Conservation (phyloP, 371 early-diverging fungal species). For the Mortierella sp. region DNA sequence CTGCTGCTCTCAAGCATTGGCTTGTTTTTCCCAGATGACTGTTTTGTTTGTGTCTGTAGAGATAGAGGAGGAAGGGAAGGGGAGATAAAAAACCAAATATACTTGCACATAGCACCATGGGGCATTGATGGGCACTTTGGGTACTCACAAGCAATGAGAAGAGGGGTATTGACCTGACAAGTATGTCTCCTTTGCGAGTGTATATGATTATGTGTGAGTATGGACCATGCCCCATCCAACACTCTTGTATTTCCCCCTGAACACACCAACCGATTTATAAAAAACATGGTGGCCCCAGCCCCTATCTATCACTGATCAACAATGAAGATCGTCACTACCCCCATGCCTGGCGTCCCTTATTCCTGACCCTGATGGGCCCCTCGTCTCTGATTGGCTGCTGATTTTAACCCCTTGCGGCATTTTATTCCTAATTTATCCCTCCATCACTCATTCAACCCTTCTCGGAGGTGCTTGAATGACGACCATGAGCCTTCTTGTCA, state of each 20-base stretch:
- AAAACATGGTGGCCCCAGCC: not conserved
- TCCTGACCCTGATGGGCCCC: not conserved
- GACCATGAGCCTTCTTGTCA: not conserved
- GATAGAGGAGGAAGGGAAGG: not conserved
- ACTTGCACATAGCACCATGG: not conserved
- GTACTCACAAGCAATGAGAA: not conserved
- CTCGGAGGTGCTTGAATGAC: not conserved
- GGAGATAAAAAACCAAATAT: not conserved
- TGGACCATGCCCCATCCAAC: not conserved
- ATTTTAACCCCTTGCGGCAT: not conserved
- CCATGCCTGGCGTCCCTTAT: not conserved
- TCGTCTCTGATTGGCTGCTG: not conserved
- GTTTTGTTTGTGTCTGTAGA: not conserved
- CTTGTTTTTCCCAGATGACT: not conserved
- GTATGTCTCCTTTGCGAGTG: no score
- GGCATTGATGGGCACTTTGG: slow-evolving; percentile 1
- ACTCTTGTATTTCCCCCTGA: not conserved
- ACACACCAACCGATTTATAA: not conserved
- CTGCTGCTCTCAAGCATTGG: not conserved
- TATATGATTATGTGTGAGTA: no score
- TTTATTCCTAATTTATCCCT: not conserved
- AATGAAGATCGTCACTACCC: not conserved
- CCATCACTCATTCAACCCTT: not conserved
- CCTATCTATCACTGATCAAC: not conserved
- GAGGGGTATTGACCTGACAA: no score